Base-by-base conservation (phyloP, 2,329 filamentous ascomycete genomes). In the Aspergillus quadrilineatus region DNA sequence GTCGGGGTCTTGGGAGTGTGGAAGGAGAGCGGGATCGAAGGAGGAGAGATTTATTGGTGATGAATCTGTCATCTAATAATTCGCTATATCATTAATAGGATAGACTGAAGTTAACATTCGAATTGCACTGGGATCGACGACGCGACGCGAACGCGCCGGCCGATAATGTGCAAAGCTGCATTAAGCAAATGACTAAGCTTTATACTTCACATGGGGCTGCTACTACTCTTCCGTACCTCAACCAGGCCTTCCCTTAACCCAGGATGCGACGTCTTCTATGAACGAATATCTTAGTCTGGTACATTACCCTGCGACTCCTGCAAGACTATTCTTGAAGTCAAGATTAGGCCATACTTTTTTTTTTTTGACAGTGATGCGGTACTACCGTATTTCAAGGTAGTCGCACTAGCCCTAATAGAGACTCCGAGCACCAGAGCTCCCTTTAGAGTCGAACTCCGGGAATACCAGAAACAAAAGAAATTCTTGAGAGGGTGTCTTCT, bases 1-100 rank as follows among this genome's bases (percentile, higher is more conserved):
- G 30, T 65, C 57, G 32, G 59, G 55, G 37, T 59, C 60, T 67
- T 82, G 78, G 52, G 79, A 81, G 60, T 79, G 74, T 26, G 80
- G 71, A 58, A 79, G 69, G 30, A 82, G 59, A 42, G 79, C 78
- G 43, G 80, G 79, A 58, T 82, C 80, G 56, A 81, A 82, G 4
- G 80, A 81, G 4, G 78, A 75, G 3, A 77, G 74, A 34, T 77
- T 67, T 30, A 63, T 61, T 42, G 72, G 68, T 39, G 72, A 70
- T 15, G 71, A 73, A 28, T 65, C 63, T 61, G 65, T 66, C 71
- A 72, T 72, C 57, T 64, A 71, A 62, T 54, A 34, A n/a, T 29
- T 58, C 29, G 49, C 29, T 45, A 6, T 36, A 42, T 32, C 44
- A 17, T 52, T 32, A 48, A 17, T 52, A 39, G 17, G 17, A 22